These are phyloP conservation scores for Melampsora abietis-canadensis DNA, from an alignment of 1,284 basidiomycete species.

Conservation along the genomic window DNA sequence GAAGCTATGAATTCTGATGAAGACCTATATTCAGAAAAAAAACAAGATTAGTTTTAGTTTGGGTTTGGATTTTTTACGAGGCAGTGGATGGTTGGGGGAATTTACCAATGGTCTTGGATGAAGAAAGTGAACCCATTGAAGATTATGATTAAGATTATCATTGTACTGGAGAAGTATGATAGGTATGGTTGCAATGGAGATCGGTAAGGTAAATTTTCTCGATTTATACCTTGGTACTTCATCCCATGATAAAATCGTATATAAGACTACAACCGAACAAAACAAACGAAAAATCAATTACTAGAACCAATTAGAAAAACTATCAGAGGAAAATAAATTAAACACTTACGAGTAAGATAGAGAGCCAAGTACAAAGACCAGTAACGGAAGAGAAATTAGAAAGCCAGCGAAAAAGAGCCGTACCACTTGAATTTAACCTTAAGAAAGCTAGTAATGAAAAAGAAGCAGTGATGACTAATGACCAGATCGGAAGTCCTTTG, in stretches of 20 bases:
- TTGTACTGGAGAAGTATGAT: slow-evolving; percentile 47
- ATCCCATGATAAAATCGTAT: slow-evolving; percentile 50
- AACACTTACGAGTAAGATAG: slow-evolving; percentile 47
- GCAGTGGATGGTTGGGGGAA: neutral
- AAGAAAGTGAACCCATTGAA: slow-evolving; percentile 50
- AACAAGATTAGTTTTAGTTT: neutral
- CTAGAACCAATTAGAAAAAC: slow-evolving; percentile 45
- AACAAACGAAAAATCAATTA: slow-evolving; percentile 47
- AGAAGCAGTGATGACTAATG: slow-evolving; percentile 45
- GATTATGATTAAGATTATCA: slow-evolving; percentile 47
- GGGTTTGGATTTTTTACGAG: neutral
- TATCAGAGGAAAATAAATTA: slow-evolving; percentile 47
- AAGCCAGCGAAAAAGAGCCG: slow-evolving; percentile 27
- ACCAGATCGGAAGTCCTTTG: slow-evolving; percentile 48
- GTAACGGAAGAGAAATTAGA: slow-evolving; percentile 6
- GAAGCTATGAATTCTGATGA: neutral
- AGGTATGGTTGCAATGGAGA: slow-evolving; percentile 50
- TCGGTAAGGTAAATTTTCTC: slow-evolving; percentile 47
- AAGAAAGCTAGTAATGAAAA: slow-evolving; percentile 7
- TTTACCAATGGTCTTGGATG: slow-evolving; percentile 47
- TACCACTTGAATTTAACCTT: slow-evolving; percentile 5
- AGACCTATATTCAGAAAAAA: slow-evolving; percentile 5
- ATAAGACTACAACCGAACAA: slow-evolving; percentile 43
- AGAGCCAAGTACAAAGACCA: slow-evolving; percentile 46
- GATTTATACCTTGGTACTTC: slow-evolving; percentile 46